Conservation (phyloP, 352 stramenopile species). For the Globisporangium ultimum region DNA sequence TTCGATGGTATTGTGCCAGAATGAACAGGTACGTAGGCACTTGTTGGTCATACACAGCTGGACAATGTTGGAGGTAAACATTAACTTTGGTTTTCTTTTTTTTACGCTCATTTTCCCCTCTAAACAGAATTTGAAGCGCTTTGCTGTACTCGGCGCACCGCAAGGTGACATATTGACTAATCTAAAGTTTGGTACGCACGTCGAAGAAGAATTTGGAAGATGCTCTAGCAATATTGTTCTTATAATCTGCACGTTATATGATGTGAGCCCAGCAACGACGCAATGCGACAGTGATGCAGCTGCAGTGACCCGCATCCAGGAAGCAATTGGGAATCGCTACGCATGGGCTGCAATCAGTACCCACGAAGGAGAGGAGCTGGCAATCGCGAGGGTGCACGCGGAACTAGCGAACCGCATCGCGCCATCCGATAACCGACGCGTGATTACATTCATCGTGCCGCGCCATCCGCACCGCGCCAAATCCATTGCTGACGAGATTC, state of each 20-base stretch:
- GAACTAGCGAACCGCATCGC: constrained; percentile 15
- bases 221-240: background rate
- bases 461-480: constrained; percentile 46
- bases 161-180: constrained; percentile 34
- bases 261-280: constrained; percentile 8
- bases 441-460: constrained; percentile 58
- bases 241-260: background rate
- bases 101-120: background rate
- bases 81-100: background rate
- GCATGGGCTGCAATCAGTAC: constrained; percentile 64
- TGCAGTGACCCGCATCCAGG: constrained; percentile 9
- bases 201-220: background rate
- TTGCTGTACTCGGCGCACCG: constrained; percentile 36
- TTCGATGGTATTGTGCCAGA: constrained; percentile 64
- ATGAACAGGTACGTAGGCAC: constrained; percentile 31
- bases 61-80: too few species aligned
- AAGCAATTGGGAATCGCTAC: constrained; percentile 21
- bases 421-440: background rate
- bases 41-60: background rate
- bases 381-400: constrained; percentile 40
- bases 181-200: constrained; percentile 69
- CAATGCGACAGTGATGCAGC: constrained; percentile 2
- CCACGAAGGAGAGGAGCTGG: constrained; percentile 58
- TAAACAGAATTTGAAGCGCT: constrained; percentile 43
- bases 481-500: constrained; percentile 34